Conservation (phyloP, 108 stramenopile genomes). For the Schizochytrium sp. region DNA sequence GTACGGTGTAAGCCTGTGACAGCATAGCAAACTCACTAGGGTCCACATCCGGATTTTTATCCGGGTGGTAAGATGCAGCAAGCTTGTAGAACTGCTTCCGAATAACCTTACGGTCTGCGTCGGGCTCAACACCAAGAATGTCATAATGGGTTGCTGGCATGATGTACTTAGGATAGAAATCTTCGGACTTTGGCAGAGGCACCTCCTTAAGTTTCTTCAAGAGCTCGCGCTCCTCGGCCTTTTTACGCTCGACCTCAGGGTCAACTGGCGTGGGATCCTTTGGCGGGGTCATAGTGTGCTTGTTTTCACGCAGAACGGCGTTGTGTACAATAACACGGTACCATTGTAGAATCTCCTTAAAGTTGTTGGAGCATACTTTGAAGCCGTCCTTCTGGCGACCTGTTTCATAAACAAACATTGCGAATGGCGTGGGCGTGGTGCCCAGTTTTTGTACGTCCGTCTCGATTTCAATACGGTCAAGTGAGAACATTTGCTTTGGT, state of each 20-base stretch:
- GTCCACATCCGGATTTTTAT: slow-evolving; percentile 48
- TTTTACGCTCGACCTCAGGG: not conserved
- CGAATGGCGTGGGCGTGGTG: not conserved
- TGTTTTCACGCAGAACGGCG: slow-evolving; percentile 22
- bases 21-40: slow-evolving; percentile 51
- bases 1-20: slow-evolving; percentile 27
- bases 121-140: slow-evolving; percentile 12
- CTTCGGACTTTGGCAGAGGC: slow-evolving; percentile 20
- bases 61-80: slow-evolving; percentile 9
- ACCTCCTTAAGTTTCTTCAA: not conserved
- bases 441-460: slow-evolving; percentile 23
- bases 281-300: not conserved
- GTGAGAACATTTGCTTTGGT: slow-evolving; percentile 10
- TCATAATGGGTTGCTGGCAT: slow-evolving; percentile 34
- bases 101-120: not conserved
- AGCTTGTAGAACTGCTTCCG: slow-evolving; percentile 58
- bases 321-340: slow-evolving; percentile 35
- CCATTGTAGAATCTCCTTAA: not conserved
- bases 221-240: slow-evolving; percentile 38
- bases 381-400: slow-evolving; percentile 5
- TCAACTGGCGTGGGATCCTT: slow-evolving; percentile 30
- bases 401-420: slow-evolving; percentile 38
- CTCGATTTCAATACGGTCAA: slow-evolving; percentile 22
- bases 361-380: not conserved
- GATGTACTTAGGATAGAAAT: slow-evolving; percentile 37